phyloP scores from a whole-genome alignment of 2,329 filamentous ascomycete species.

The Talaromyces pinophilus region DNA sequence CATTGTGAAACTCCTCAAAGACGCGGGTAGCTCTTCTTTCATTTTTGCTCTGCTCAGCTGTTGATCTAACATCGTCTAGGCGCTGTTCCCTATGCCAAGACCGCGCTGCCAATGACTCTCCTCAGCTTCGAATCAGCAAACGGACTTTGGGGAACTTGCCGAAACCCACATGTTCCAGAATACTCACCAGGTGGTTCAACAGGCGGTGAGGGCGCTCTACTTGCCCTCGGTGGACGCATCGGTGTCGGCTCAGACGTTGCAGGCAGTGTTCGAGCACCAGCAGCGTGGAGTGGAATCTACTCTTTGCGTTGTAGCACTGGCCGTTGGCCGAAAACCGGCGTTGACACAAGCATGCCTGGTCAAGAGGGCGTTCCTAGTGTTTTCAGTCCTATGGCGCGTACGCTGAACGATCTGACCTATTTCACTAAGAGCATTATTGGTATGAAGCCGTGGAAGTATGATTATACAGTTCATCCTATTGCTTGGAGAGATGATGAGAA shows the following conservation, averaged over 20 bases:
- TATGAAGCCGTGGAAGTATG: conserved; percentile 87
- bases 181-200: conserved; percentile 90
- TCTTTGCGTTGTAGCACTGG: conserved; percentile 83
- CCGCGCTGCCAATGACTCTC: conserved; percentile 81
- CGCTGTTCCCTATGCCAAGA: conserved; percentile 90
- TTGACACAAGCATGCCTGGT: conserved; percentile 84
- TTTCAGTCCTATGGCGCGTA: conserved; percentile 90
- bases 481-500: conserved; percentile 69
- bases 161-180: conserved; percentile 78
- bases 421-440: conserved; percentile 76
- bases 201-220: conserved; percentile 77
- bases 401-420: conserved; percentile 77
- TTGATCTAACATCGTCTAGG: conserved; percentile 44
- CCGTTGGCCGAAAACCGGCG: conserved; percentile 82
- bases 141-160: conserved; percentile 77
- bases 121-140: conserved; percentile 82
- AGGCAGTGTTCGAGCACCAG: conserved; percentile 81
- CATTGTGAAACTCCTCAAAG: conserved; percentile 75
- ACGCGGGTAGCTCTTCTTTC: conserved; percentile 57
- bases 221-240: conserved; percentile 80
- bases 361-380: conserved; percentile 88
- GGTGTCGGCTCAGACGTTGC: conserved; percentile 91
- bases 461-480: conserved; percentile 82
- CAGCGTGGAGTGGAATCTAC: conserved; percentile 88
- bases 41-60: background rate